Evolutionary conservation across 257 asterid species (phyloP).

Genomic region (Osmanthus fragrans): DNA sequence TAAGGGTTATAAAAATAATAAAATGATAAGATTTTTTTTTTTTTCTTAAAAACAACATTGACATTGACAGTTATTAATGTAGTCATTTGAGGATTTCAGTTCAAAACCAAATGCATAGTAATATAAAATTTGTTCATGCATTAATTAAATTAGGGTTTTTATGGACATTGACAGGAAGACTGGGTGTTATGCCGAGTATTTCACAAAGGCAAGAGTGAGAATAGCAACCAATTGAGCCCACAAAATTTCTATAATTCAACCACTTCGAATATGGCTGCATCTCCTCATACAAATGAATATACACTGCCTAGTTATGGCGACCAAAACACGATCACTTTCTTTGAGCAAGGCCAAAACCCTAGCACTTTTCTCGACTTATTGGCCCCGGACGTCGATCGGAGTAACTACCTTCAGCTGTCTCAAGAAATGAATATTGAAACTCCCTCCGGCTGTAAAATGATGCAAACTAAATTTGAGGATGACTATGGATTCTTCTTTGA

Average conservation of each 20-base stretch:
- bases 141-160: background rate
- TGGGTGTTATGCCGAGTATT: constrained; percentile 86
- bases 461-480: constrained; percentile 28
- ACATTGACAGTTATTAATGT: too few relatives aligned
- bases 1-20: too few relatives aligned
- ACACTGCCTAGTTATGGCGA: constrained; percentile 13
- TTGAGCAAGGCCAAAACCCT: constrained; percentile 32
- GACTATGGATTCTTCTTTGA: constrained; percentile 41
- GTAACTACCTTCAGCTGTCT: constrained; percentile 21
- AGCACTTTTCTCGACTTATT: constrained; percentile 32
- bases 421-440: constrained; percentile 15
- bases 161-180: constrained; percentile 58
- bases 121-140: background rate
- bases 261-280: constrained; percentile 27
- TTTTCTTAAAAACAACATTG: too few relatives aligned
- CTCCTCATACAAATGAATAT: constrained; percentile 25
- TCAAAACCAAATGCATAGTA: background rate
- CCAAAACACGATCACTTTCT: constrained; percentile 31
- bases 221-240: constrained; percentile 27
- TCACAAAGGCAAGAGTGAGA: constrained; percentile 59
- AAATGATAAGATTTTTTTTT: too few relatives aligned
- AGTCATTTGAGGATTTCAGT: too few relatives aligned
- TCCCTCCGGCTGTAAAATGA: background rate
- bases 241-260: constrained; percentile 15
- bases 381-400: constrained; percentile 18